Evolutionary conservation across 306 rosid species (phyloP).

Genomic region (Astragalus membranaceus): DNA sequence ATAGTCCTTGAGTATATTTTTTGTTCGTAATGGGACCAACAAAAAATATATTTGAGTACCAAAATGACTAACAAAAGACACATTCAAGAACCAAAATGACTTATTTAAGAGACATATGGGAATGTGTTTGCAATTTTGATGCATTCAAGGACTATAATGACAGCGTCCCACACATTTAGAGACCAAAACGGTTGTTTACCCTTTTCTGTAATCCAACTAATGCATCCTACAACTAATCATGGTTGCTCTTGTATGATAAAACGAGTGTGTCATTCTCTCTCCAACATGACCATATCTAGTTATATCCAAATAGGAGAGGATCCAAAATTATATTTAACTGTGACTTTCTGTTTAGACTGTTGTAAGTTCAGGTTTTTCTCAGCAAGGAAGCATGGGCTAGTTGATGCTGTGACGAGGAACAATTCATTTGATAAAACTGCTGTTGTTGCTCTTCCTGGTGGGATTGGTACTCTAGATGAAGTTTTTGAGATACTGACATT

Average conservation of each 20-base stretch:
- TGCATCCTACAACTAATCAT: background rate
- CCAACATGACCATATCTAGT: background rate
- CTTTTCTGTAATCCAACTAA: no score
- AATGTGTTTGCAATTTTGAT: no score
- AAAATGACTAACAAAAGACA: no score
- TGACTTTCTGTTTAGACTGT: background rate
- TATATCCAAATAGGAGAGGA: background rate
- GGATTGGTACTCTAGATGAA: conserved; percentile 89
- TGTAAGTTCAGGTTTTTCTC: conserved; percentile 73
- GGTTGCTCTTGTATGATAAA: background rate
- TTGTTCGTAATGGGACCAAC: no score
- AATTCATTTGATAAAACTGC: conserved; percentile 59
- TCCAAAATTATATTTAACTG: background rate
- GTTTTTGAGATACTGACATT: conserved; percentile 71
- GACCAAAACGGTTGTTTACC: no score
- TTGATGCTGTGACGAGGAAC: conserved; percentile 77
- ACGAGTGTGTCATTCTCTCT: background rate
- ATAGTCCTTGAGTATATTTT: no score
- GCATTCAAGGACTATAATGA: no score
- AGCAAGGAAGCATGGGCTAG: conserved; percentile 94
- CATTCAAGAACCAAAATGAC: no score
- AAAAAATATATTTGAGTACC: no score
- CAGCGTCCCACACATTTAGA: no score
- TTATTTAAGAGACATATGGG: no score
- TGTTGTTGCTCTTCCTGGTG: conserved; percentile 82